Percentiles rank a stretch among this genome's conserved stretches.
These are phyloP conservation scores for Sechiopsis laciniata DNA, from an alignment of 306 rosid genomes.

Conservation along the genomic window DNA sequence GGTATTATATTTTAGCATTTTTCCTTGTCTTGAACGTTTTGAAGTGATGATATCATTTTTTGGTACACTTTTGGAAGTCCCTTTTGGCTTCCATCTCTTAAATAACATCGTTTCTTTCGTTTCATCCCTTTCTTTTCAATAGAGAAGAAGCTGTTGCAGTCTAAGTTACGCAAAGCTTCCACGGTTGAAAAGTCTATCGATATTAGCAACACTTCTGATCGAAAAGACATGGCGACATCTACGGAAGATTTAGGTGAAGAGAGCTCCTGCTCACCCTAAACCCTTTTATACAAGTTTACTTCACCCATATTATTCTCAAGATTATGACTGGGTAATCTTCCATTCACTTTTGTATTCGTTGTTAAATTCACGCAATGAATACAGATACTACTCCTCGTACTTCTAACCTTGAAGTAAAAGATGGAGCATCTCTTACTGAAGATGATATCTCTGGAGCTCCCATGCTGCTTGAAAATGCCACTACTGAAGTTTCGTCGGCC, in stretches of 20 bases:
- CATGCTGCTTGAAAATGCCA: constrained; percentile 33
- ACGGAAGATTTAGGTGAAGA: constrained; percentile 82
- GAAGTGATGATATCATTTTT: not conserved
- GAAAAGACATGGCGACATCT: constrained; percentile 66
- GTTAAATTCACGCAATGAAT: constrained; percentile 39
- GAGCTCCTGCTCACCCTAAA: constrained; percentile 1
- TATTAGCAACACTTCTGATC: constrained; percentile 32
- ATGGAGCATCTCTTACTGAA: constrained; percentile 32
- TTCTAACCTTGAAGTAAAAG: constrained; percentile 35
- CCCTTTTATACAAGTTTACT: not conserved
- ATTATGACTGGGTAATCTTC: constrained; percentile 13
- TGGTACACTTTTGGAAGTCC: not conserved
- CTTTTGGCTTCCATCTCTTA: not conserved
- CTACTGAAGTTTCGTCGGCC: constrained; percentile 45
- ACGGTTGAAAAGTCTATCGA: constrained; percentile 46
- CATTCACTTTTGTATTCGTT: constrained; percentile 20
- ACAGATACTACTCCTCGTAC: constrained; percentile 37
- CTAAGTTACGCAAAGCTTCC: constrained; percentile 78
- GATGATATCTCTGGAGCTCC: constrained; percentile 35
- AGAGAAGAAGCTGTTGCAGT: constrained; percentile 85
- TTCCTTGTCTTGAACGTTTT: not conserved
- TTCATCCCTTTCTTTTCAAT: constrained; percentile 23
- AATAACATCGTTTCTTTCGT: not conserved
- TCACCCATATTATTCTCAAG: constrained; percentile 10
- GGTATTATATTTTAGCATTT: not conserved